Evolutionary conservation across 208 protist species (phyloP), one percentile per base, ranked within the genome.

Genomic region (Acanthamoeba rhysodes): DNA sequence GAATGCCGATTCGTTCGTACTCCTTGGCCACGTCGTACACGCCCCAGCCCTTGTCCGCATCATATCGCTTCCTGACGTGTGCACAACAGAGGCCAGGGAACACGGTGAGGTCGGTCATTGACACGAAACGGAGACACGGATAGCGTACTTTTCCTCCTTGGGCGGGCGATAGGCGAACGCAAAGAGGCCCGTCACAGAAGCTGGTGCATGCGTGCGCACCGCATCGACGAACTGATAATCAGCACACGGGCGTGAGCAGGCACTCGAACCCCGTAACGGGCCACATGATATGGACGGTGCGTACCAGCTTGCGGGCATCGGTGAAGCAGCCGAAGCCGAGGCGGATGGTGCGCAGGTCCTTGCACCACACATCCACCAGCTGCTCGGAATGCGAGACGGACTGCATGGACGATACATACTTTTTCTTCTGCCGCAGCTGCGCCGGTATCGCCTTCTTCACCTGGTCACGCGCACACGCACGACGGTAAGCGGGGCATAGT

Each of bases 121-220:
- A 7, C 53, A 59, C 3, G 53, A 22, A 59, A 59, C 2, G 53
- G 53, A 22, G 14, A 20, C 18, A 59, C 53, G 5, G 53, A 2
- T 55, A 6, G 8, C 10, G 50, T 59, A 90, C 48, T 90, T 59
- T 41, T 90, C 82, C 14, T 90, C 57, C 24, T 90, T 68, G 29
- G 82, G 82, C 6, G 82, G 82, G 5, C 57, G 48, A 68, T 90
- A 90, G 37, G 82, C 82, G 32, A 90, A 90, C 4, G 82, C 82
- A 45, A 90, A 90, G 7, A 90, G 48, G 0, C 50, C 82, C 14
- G 48, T 90, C 32, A 90, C 57, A 0, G 82, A 90, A 32, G 82
- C 82, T 16, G 82, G 82, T 32, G 82, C 10, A 18, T 90, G 82
- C 6, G 57, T 90, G 22, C 82, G 48, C 29, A 90, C 57, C 27